Base-by-base conservation (phyloP, 768 basidiomycete genomes). In the Pulveroboletus frians region DNA sequence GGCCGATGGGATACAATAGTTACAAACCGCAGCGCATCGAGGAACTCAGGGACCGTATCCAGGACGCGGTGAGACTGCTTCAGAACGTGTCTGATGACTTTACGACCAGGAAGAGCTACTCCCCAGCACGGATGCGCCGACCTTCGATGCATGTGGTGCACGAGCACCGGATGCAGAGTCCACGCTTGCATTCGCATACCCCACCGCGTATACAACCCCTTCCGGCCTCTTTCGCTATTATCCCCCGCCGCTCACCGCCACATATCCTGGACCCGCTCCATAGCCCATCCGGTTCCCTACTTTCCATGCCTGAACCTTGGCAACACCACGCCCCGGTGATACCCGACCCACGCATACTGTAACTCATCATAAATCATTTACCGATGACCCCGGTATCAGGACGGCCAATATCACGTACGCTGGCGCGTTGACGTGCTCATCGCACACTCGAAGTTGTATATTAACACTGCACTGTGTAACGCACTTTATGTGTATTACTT, bases 1-100 rank as follows among this genome's bases (percentile, higher is more conserved):
- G 76, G 71, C 74, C 82, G 5, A 86, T 86, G 83, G 75, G 77
- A 0, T 87, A 84, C 55, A 58, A 65, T 2, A 57, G 55, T 0
- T 85, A 80, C 54, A 73, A 75, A 26, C 62, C 71, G 0, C 62
- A 64, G 36, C 72, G 74, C 57, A 68, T 72, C 47, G 65, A 67
- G 15, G 72, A 76, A 48, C 74, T 82, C 59, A 69, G 73, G 15
- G 62, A 66, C 4, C 73, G 78, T 15, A 79, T 87, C 50, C 62
- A 64, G n/a, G 75, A 84, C 51, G 83, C 83, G 3, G 73, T 84
- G 5, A 31, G 55, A 13, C 48, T 65, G 0, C 52, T 66, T 4
- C 54, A 62, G 34, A 45, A n/a, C 39, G 43, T 43, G 13, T 51
- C 47, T 7, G 61, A 64, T 36, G 60, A 60, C 10, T 54, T 56